Evolutionary conservation across 495 filamentous ascomycete species (phyloP).

Genomic region (Talaromyces thailandensis): DNA sequence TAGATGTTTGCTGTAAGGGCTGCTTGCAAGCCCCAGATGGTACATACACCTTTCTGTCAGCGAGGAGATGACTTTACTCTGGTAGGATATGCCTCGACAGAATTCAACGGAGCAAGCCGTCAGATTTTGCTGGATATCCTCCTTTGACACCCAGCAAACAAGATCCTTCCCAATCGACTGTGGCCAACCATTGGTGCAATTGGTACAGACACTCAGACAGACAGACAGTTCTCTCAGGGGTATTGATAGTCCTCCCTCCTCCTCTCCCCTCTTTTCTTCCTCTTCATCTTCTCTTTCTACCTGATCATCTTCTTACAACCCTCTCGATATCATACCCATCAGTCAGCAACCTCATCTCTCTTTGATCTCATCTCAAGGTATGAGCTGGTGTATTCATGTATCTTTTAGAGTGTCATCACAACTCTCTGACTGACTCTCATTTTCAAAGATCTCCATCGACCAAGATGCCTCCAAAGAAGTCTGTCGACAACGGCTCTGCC

Average conservation of each 20-base stretch:
- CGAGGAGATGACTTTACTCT: background rate
- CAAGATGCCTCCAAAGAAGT: slow-evolving; percentile 3
- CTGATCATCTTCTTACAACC: background rate
- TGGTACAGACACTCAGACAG: background rate
- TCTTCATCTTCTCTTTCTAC: background rate
- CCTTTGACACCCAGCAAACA: background rate
- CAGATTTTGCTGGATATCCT: background rate
- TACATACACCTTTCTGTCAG: background rate
- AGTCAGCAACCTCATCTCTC: background rate
- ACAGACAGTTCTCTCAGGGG: background rate
- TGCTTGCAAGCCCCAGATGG: background rate
- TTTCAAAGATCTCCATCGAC: background rate
- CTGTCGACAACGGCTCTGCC: background rate
- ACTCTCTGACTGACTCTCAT: background rate
- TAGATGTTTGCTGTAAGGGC: background rate
- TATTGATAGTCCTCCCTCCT: slow-evolving; percentile 4
- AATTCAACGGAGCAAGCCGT: background rate
- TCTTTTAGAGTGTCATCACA: background rate
- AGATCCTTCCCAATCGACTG: background rate
- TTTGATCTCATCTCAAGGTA: background rate
- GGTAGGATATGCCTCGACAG: background rate
- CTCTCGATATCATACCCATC: background rate
- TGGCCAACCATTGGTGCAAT: background rate
- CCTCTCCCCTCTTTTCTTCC: background rate
- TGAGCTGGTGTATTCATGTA: background rate